Evolutionary conservation across 345 rosid species (phyloP).

Genomic region (Gossypium rotundifolium): DNA sequence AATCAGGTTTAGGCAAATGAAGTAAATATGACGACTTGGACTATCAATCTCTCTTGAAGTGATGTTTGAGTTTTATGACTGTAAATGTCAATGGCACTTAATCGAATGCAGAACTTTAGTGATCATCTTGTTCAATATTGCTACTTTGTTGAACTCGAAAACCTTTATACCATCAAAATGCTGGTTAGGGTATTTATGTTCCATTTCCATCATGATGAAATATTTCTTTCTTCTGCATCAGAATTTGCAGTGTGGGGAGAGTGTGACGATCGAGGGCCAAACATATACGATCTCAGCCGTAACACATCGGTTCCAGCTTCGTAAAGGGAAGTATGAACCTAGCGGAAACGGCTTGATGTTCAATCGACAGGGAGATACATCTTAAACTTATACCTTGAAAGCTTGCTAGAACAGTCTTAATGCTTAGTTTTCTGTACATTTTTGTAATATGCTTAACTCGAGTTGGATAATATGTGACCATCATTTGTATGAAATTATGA

Average conservation of each 20-base stretch:
- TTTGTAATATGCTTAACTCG: neutral
- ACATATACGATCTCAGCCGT: constrained; percentile 72
- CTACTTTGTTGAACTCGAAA: neutral
- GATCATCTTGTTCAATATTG: constrained; percentile 7
- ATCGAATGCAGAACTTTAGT: constrained; percentile 13
- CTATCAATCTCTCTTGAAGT: neutral
- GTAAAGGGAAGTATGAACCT: constrained; percentile 84
- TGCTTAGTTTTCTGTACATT: neutral
- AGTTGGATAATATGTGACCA: neutral
- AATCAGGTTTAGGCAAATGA: neutral
- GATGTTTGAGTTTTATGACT: neutral
- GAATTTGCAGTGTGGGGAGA: constrained; percentile 88
- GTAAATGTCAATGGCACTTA: constrained; percentile 12
- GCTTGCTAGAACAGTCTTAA: constrained; percentile 65
- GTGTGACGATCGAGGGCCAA: constrained; percentile 83
- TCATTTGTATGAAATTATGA: neutral
- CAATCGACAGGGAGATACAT: constrained; percentile 74
- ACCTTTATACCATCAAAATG: neutral
- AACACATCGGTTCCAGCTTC: constrained; percentile 82
- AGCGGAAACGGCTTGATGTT: constrained; percentile 85
- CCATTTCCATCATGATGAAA: neutral
- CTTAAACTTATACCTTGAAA: constrained; percentile 68
- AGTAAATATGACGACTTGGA: neutral
- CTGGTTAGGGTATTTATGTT: constrained; percentile 2
- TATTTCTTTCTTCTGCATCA: constrained; percentile 23